Conservation (phyloP, 192 early-diverging fungal genomes). For the Gonapodya prolifera region DNA sequence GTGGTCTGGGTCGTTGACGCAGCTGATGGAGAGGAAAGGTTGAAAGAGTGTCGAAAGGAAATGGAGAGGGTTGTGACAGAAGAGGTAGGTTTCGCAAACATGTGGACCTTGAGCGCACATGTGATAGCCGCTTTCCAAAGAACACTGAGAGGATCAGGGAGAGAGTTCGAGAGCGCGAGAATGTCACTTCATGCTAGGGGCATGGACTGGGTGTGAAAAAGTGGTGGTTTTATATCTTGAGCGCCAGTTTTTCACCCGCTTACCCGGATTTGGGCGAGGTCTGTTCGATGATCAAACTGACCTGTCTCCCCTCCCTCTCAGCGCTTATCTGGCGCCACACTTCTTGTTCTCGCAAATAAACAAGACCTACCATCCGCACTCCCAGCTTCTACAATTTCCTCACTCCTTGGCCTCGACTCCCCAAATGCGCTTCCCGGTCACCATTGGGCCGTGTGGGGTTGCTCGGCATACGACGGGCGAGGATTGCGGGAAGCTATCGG, state of each 20-base stretch:
- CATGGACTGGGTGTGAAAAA: no score
- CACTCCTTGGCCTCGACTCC: background rate
- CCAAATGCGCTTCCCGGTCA: slow-evolving; percentile 24
- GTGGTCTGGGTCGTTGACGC: slow-evolving; percentile 97
- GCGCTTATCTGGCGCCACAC: slow-evolving; percentile 79
- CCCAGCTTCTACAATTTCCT: slow-evolving; percentile 48
- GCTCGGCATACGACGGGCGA: slow-evolving; percentile 78
- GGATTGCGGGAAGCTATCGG: slow-evolving; percentile 82
- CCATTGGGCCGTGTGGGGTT: slow-evolving; percentile 84
- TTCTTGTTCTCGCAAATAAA: slow-evolving; percentile 96
- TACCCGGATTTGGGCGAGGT: background rate
- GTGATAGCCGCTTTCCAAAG: no score
- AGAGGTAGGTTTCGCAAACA: slow-evolving; percentile 56
- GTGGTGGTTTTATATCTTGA: no score
- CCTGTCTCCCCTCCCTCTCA: slow-evolving; percentile 10
- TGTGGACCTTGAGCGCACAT: background rate
- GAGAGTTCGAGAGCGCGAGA: no score
- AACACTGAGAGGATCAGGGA: no score
- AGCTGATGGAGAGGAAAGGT: slow-evolving; percentile 64
- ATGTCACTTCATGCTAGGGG: no score
- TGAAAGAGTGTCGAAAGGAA: slow-evolving; percentile 71
- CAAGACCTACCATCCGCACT: slow-evolving; percentile 86
- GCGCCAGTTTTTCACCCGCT: no score
- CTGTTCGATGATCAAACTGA: background rate
- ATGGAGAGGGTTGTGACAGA: slow-evolving; percentile 67